Base-by-base conservation (phyloP, 257 asterid genomes). In the Cruciata laevipes region DNA sequence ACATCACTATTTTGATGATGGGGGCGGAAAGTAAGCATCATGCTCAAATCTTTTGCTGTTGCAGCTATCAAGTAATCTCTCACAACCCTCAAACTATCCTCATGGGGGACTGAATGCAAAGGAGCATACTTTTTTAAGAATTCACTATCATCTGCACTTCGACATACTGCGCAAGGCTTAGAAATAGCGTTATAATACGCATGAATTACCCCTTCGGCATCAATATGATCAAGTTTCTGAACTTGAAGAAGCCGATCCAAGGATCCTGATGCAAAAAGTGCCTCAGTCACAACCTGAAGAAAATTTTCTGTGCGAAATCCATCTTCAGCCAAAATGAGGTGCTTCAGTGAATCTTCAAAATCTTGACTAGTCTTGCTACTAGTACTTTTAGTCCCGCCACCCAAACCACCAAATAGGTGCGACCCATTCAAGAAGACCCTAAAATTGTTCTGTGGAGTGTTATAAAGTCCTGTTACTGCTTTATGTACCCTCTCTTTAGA, bases 181-280 rank as follows among this genome's bases (percentile, higher is more conserved):
- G 90, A 83, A 69, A 83, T 75, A 63, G 90, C 30, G 52, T 90
- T 84, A 74, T 90, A 90, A 77, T 94, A 94, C 61, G 86, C 90
- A 78, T 94, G 99, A 79, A 90, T 88, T 37, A 95, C 96, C 37
- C 96, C 99, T 84, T 94, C 99, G 52, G 90, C 81, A 71, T 94
- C 99, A 60, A 83, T 52, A 44, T 60, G 59, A 79, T 94, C 99
- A 37, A 85, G 92, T 82, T 85, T 94, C 79, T 94, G 97, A 55
- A 87, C 91, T 79, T 90, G 89, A 77, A 88, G 96, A 80, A 94
- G 89, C 77, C 75, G 82, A 70, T 80, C 75, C 73, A 94, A 80
- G 70, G 85, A 79, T 33, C 86, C 82, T 56, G 99, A 90, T 44
- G 78, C 69, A 61, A 49, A 76, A 76, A 87, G 76, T 60, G 95